These are phyloP conservation scores for Euphrasia arctica DNA, from an alignment of 305 asterid species.

Conservation along the genomic window DNA sequence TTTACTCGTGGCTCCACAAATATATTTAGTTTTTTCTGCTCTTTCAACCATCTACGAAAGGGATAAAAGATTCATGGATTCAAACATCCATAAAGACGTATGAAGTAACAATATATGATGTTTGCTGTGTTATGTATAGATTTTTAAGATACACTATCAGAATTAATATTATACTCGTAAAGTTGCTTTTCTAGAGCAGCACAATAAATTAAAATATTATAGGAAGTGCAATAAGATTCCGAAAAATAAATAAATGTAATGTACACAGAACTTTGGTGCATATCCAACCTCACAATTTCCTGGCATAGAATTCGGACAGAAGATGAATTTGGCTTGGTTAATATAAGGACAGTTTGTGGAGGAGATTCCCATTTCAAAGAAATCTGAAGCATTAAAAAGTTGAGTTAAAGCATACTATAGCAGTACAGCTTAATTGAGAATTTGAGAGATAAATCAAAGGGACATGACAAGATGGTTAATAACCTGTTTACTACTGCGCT, in stretches of 20 bases:
- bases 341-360: constrained; percentile 67
- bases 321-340: constrained; percentile 69
- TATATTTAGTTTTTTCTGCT: constrained; percentile 65
- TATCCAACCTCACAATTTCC: constrained; percentile 65
- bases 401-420: neutral
- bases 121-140: neutral
- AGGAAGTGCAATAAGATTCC: neutral
- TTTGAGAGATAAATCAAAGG: neutral
- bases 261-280: constrained; percentile 12
- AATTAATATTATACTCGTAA: neutral
- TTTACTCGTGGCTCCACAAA: constrained; percentile 88
- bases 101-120: neutral
- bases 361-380: constrained; percentile 77
- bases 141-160: neutral
- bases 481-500: constrained; percentile 78
- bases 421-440: neutral
- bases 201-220: neutral
- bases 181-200: constrained; percentile 2
- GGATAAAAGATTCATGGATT: neutral
- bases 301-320: constrained; percentile 53
- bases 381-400: constrained; percentile 42
- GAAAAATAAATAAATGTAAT: neutral
- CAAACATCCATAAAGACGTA: neutral
- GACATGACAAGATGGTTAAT: constrained; percentile 18
- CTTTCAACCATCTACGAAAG: constrained; percentile 80